A percentile compares a stretch with the other conserved stretches of the same genome.
These are phyloP conservation scores for Brasilioporus rufonigricans DNA, from an alignment of 768 basidiomycete genomes.

Conservation along the genomic window DNA sequence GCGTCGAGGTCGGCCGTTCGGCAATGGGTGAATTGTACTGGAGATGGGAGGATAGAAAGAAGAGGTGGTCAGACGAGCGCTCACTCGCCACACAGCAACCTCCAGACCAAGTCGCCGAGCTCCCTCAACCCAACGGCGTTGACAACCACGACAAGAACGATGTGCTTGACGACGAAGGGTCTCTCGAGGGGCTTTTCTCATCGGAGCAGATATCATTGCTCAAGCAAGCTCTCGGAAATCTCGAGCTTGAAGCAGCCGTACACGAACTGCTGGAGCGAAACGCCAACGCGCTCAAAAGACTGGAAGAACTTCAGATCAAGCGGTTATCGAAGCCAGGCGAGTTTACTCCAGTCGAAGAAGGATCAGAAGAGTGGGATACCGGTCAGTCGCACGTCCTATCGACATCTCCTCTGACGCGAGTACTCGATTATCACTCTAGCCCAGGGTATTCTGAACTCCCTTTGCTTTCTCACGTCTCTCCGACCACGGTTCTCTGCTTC, in stretches of 20 bases:
- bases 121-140: constrained; percentile 12
- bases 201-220: constrained; percentile 54
- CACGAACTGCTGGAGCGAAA: constrained; percentile 68
- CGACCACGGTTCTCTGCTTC: constrained; percentile 58
- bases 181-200: constrained; percentile 54
- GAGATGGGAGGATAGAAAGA: constrained; percentile 45
- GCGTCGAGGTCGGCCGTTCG: constrained; percentile 62
- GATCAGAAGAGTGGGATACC: constrained; percentile 80
- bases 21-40: constrained; percentile 60
- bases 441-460: constrained; percentile 67
- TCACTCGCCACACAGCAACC: constrained; percentile 1
- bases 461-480: constrained; percentile 64
- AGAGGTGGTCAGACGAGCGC: constrained; percentile 27
- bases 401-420: constrained; percentile 2
- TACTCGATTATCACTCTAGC: constrained; percentile 43
- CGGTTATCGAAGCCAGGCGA: constrained; percentile 50
- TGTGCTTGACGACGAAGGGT: constrained; percentile 35
- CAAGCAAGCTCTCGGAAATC: constrained; percentile 56
- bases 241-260: constrained; percentile 68
- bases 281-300: constrained; percentile 55
- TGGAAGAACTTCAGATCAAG: constrained; percentile 63
- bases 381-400: constrained; percentile 46
- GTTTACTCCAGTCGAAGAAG: constrained; percentile 53
- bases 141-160: constrained; percentile 6
- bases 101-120: neutral